These are phyloP conservation scores for Zymoseptoria ardabiliae DNA, from an alignment of 2,329 filamentous ascomycete genomes.

Conservation along the genomic window DNA sequence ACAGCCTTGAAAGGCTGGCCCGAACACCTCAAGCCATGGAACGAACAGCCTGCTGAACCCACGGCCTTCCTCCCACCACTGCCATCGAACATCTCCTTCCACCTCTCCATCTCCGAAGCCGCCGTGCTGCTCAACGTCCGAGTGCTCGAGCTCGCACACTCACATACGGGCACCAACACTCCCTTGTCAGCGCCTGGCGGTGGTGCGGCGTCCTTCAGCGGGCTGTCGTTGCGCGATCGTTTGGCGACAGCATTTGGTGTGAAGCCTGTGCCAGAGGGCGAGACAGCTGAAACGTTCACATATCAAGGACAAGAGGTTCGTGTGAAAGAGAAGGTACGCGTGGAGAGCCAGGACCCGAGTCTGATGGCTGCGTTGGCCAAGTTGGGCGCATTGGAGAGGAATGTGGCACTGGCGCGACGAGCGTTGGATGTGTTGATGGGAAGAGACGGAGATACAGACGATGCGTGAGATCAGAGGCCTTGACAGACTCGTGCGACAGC, in stretches of 20 bases:
- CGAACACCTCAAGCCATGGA: constrained; percentile 47
- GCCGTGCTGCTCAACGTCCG: constrained; percentile 57
- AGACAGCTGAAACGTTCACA: constrained; percentile 68
- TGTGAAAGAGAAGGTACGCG: constrained; percentile 80
- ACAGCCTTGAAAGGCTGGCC: constrained; percentile 50
- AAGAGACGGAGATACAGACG: constrained; percentile 34
- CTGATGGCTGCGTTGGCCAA: constrained; percentile 79
- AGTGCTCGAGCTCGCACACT: constrained; percentile 51
- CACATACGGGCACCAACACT: constrained; percentile 28
- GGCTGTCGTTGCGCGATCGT: constrained; percentile 52
- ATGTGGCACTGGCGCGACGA: constrained; percentile 59
- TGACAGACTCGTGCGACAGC: background rate
- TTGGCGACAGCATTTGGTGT: constrained; percentile 42
- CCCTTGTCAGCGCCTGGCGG: constrained; percentile 17
- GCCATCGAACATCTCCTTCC: constrained; percentile 65
- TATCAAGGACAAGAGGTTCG: constrained; percentile 66
- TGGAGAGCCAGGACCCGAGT: constrained; percentile 84
- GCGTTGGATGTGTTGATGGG: constrained; percentile 76
- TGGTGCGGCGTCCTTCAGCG: constrained; percentile 36
- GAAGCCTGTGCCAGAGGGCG: constrained; percentile 43
- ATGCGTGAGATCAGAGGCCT: background rate
- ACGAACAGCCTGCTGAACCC: constrained; percentile 48
- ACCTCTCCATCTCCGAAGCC: constrained; percentile 49
- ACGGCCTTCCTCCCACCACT: constrained; percentile 56
- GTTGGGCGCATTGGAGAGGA: constrained; percentile 67